These are phyloP conservation scores for Sphagnurus paluster DNA, from an alignment of 1,284 basidiomycete genomes.

Conservation along the genomic window DNA sequence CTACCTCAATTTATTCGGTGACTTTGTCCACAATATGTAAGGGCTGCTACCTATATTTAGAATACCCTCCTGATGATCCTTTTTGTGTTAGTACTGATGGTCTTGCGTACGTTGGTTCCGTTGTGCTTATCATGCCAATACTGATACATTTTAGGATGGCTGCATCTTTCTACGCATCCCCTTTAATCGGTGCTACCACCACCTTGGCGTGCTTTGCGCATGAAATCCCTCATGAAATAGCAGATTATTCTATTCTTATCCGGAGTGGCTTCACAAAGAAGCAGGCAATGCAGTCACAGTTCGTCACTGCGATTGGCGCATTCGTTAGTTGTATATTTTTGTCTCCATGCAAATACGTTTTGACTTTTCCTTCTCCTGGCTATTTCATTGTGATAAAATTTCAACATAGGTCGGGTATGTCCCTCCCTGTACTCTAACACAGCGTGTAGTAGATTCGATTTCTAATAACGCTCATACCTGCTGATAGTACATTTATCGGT, in stretches of 20 bases:
- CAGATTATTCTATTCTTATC: constrained; percentile 87
- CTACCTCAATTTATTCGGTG: constrained; percentile 88
- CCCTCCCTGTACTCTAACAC: not conserved
- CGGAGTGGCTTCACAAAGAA: constrained; percentile 87
- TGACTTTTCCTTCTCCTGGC: not conserved
- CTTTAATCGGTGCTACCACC: constrained; percentile 86
- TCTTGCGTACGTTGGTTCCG: constrained; percentile 60
- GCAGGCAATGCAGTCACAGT: constrained; percentile 90
- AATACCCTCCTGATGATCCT: constrained; percentile 16
- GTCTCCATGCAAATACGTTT: not conserved
- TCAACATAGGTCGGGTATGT: constrained; percentile 53
- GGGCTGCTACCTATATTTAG: constrained; percentile 25
- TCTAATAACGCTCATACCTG: constrained; percentile 1
- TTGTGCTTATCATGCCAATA: not conserved
- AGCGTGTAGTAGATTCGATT: not conserved
- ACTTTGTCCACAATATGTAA: constrained; percentile 87
- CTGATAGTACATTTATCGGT: constrained; percentile 79
- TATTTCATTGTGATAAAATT: constrained; percentile 5
- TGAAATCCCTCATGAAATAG: constrained; percentile 91
- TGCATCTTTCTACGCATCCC: constrained; percentile 88
- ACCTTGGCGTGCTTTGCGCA: constrained; percentile 91
- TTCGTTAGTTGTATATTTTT: constrained; percentile 61
- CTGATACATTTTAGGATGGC: constrained; percentile 62
- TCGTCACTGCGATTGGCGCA: constrained; percentile 85
- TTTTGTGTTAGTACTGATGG: constrained; percentile 67